A percentile compares a stretch with the other conserved stretches of the same genome.
Conservation (phyloP, 148 eudicot genomes). For the Persicaria maculosa region DNA sequence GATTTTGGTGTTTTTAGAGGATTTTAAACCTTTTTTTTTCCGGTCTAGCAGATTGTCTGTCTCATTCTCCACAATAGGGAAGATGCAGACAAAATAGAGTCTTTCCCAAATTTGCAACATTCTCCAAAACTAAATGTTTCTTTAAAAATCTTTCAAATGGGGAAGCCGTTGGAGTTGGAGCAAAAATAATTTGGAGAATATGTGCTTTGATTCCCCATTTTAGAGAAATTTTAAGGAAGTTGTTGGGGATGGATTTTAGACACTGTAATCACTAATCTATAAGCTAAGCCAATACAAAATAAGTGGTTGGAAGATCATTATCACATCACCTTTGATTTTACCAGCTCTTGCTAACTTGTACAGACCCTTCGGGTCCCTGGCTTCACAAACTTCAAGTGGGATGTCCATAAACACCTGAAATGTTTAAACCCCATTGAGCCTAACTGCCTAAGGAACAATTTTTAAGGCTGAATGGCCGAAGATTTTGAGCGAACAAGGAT, state of each 20-base stretch:
- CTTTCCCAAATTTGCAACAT: too few relatives aligned
- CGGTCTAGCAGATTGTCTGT: not conserved
- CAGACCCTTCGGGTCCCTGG: slow-evolving; percentile 94
- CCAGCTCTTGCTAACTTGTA: slow-evolving; percentile 96
- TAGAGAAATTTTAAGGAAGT: too few relatives aligned
- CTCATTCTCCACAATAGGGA: not conserved
- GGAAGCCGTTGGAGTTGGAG: too few relatives aligned
- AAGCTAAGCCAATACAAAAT: not conserved
- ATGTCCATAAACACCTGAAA: slow-evolving; percentile 90
- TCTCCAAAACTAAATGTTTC: too few relatives aligned
- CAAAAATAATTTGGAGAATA: too few relatives aligned
- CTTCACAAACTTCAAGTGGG: slow-evolving; percentile 83
- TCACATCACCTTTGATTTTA: slow-evolving; percentile 81
- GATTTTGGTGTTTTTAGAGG: not conserved
- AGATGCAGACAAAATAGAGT: not conserved
- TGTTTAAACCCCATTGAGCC: slow-evolving; percentile 11
- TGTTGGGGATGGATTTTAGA: not conserved
- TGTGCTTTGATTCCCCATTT: too few relatives aligned
- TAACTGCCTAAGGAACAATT: not conserved
- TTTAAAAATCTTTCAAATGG: too few relatives aligned
- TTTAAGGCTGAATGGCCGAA: not conserved
- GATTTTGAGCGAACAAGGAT: not conserved
- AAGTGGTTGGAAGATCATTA: not conserved
- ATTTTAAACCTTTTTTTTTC: not conserved
- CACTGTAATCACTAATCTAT: not conserved